Evolutionary conservation across 2,329 filamentous ascomycete genomes (phyloP).

Genomic region (Ambrosiella xylebori): DNA sequence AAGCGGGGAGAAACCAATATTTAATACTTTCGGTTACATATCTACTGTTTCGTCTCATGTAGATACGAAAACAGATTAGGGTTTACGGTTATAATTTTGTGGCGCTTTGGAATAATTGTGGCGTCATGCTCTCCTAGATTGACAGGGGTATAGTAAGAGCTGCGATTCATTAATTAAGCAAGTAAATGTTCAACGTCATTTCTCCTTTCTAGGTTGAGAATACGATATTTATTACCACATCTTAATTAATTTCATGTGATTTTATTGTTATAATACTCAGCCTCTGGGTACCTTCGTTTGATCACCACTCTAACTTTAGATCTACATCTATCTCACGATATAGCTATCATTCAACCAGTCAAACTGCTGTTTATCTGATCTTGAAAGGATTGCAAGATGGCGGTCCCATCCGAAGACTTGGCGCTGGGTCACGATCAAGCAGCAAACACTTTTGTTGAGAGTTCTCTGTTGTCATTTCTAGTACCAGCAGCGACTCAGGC

Average conservation of each 20-base stretch:
- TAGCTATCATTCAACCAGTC: too few species aligned
- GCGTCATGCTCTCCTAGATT: neutral
- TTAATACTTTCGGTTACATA: neutral
- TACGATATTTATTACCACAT: neutral
- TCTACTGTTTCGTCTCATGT: too few species aligned
- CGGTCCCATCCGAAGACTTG: constrained; percentile 19
- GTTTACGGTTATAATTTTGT: too few species aligned
- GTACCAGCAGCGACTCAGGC: constrained; percentile 40
- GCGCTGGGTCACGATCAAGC: constrained; percentile 16
- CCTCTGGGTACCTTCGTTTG: neutral
- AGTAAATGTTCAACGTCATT: neutral
- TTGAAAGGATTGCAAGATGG: constrained; percentile 14
- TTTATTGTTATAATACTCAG: neutral
- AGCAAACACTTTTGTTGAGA: constrained; percentile 34
- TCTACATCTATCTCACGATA: too few species aligned
- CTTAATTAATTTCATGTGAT: neutral
- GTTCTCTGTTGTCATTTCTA: constrained; percentile 42
- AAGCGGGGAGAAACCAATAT: constrained; percentile 9
- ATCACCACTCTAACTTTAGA: too few species aligned
- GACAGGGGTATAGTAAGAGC: neutral
- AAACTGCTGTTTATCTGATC: too few species aligned
- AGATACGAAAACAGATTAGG: too few species aligned
- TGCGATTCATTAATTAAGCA: neutral
- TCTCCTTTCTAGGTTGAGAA: neutral
- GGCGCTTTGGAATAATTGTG: too few species aligned